These are phyloP conservation scores for Talaromyces sp. DNA, from an alignment of 2,329 filamentous ascomycete species.

Conservation along the genomic window DNA sequence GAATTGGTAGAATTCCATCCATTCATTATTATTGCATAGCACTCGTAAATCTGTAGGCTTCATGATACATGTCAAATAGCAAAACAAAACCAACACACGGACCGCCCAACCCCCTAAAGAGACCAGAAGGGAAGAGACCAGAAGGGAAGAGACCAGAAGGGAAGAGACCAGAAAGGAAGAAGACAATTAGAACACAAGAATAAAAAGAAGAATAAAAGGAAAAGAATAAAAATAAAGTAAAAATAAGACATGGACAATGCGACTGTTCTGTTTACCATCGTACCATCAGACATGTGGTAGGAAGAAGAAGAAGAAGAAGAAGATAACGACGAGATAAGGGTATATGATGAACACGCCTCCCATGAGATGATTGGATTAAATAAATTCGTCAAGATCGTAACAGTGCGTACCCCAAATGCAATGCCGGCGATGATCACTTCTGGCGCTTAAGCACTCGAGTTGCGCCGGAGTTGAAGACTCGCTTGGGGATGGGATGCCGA, in stretches of 20 bases:
- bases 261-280: neutral
- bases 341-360: neutral
- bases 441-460: neutral
- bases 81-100: neutral
- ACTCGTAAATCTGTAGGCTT: neutral
- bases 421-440: neutral
- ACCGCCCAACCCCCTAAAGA: neutral
- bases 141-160: neutral
- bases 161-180: neutral
- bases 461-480: slow-evolving; percentile 6
- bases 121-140: neutral
- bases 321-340: neutral
- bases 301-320: neutral
- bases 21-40: neutral
- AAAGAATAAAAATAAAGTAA: neutral
- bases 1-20: neutral
- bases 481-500: slow-evolving; percentile 42
- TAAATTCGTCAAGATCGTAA: slow-evolving; percentile 1
- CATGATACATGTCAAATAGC: neutral
- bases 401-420: neutral
- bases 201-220: no score
- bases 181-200: neutral
- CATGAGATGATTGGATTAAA: neutral
- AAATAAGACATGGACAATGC: neutral
- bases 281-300: neutral